Evolutionary conservation across 2,329 filamentous ascomycete genomes (phyloP).

Genomic region (Dothiorella sarmentorum): DNA sequence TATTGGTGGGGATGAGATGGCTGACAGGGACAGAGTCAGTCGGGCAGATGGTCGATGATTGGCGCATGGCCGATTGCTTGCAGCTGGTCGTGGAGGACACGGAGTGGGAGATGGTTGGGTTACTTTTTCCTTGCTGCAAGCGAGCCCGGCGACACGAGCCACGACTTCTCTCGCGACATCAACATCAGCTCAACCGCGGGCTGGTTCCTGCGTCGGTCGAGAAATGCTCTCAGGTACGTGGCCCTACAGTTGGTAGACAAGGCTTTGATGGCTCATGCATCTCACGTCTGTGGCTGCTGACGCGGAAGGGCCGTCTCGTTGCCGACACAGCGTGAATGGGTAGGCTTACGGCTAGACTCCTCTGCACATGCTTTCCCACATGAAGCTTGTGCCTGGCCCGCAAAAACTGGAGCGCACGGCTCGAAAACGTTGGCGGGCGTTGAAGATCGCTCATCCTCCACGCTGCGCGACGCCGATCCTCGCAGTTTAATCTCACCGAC

Average conservation of each 20-base stretch:
- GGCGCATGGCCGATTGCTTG: background rate
- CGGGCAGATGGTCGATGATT: background rate
- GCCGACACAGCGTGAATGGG: too few species aligned
- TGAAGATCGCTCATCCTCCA: background rate
- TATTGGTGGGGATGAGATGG: background rate
- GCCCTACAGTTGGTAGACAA: background rate
- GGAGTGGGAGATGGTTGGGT: too few species aligned
- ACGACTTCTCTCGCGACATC: background rate
- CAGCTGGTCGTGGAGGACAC: background rate
- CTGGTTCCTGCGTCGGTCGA: background rate
- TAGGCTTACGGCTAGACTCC: too few species aligned
- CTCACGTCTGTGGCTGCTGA: background rate
- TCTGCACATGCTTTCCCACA: background rate
- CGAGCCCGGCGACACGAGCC: background rate
- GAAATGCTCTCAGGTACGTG: constrained; percentile 2
- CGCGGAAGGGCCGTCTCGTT: background rate
- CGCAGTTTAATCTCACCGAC: constrained; percentile 9
- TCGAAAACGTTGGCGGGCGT: background rate
- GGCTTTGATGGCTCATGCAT: too few species aligned
- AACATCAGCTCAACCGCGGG: background rate
- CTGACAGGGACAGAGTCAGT: background rate
- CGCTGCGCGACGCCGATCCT: background rate
- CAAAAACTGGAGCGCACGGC: constrained; percentile 1
- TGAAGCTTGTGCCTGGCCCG: constrained; percentile 5
- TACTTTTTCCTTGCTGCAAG: too few species aligned